Conservation (phyloP, 805 yeast species). For the Lachancea sp. region DNA sequence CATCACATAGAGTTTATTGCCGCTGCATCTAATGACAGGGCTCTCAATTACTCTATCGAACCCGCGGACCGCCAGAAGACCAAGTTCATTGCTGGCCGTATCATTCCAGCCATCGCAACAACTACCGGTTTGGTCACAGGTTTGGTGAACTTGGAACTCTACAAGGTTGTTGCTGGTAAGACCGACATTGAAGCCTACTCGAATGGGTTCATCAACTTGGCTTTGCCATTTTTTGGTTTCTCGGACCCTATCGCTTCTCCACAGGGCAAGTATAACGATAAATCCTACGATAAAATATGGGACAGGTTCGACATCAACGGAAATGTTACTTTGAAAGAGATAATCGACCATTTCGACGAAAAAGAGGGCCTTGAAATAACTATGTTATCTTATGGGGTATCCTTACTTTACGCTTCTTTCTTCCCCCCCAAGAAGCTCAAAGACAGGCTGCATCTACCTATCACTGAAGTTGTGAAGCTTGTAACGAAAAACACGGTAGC, state of each 20-base stretch:
- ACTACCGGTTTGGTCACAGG: constrained; percentile 98
- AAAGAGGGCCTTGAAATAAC: constrained; percentile 82
- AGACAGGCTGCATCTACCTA: constrained; percentile 61
- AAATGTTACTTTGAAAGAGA: constrained; percentile 65
- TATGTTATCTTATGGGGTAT: constrained; percentile 88
- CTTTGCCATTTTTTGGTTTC: constrained; percentile 93
- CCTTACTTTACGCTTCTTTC: constrained; percentile 86
- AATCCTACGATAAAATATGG: constrained; percentile 86
- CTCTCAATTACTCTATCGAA: constrained; percentile 82
- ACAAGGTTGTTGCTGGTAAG: constrained; percentile 77
- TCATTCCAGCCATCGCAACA: constrained; percentile 98
- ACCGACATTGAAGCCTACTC: constrained; percentile 76
- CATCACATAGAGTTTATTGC: constrained; percentile 94
- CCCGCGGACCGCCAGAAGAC: constrained; percentile 85
- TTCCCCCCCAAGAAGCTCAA: constrained; percentile 85
- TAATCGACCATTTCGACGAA: constrained; percentile 67
- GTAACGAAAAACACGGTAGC: constrained; percentile 82
- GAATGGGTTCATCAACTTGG: constrained; percentile 88
- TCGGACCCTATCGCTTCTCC: constrained; percentile 91
- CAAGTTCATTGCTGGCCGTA: constrained; percentile 95
- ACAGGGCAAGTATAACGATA: constrained; percentile 72
- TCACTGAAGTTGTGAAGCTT: constrained; percentile 72
- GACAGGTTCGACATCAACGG: constrained; percentile 82
- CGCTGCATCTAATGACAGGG: constrained; percentile 95
- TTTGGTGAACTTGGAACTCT: constrained; percentile 81